Conservation (phyloP, 2,329 filamentous ascomycete genomes). For the Cordyceps fumosorosea region DNA sequence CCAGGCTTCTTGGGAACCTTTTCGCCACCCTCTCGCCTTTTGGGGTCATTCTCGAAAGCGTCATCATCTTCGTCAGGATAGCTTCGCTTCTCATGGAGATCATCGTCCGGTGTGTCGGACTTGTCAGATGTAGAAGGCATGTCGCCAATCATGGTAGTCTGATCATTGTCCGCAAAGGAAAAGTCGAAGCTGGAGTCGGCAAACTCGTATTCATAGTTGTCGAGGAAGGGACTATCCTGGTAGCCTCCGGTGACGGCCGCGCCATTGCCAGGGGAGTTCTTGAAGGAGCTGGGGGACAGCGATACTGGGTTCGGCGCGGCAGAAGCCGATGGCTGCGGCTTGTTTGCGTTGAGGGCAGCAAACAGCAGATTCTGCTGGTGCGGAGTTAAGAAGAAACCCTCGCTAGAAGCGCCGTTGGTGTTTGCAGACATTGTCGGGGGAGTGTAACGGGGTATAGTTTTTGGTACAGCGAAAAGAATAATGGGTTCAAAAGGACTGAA, state of each 20-base stretch:
- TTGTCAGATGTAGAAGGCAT: slow-evolving; percentile 52
- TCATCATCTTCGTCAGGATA: slow-evolving; percentile 59
- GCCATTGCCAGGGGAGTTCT: slow-evolving; percentile 40
- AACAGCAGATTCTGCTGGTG: slow-evolving; percentile 72
- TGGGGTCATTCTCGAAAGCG: slow-evolving; percentile 41
- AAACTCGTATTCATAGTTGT: slow-evolving; percentile 68
- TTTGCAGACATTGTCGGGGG: slow-evolving; percentile 40
- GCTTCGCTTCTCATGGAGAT: slow-evolving; percentile 61
- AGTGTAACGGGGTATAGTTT: neutral
- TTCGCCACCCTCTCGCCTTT: slow-evolving; percentile 75
- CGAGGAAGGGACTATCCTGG: slow-evolving; percentile 75
- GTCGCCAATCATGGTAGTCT: slow-evolving; percentile 68
- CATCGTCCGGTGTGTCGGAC: slow-evolving; percentile 51
- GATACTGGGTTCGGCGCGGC: slow-evolving; percentile 33
- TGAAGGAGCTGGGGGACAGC: slow-evolving; percentile 43
- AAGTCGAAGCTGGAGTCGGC: slow-evolving; percentile 76
- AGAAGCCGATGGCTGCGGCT: slow-evolving; percentile 25
- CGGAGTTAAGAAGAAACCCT: slow-evolving; percentile 63
- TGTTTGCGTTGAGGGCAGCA: slow-evolving; percentile 69
- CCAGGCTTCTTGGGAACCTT: slow-evolving; percentile 93
- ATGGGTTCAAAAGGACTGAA: neutral
- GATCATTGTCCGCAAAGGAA: slow-evolving; percentile 38
- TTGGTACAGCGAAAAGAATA: neutral
- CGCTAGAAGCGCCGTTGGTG: slow-evolving; percentile 30
- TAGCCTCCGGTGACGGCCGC: slow-evolving; percentile 37